phyloP scores from a whole-genome alignment of 2,329 filamentous ascomycete species.

The Aspergillus glaucus region DNA sequence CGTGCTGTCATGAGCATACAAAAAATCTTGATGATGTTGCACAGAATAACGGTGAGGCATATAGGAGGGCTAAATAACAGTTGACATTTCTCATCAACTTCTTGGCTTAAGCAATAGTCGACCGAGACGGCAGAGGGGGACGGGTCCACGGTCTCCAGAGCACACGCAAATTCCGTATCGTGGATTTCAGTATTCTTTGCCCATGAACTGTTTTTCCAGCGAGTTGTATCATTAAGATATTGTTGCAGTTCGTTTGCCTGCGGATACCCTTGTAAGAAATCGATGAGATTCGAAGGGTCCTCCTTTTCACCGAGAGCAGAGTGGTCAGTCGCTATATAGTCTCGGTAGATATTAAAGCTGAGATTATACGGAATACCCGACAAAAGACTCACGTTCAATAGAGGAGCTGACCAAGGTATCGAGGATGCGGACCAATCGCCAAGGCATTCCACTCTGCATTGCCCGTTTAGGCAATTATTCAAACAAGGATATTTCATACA shows the following conservation, averaged over 20 bases:
- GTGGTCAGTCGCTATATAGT: too few relatives aligned
- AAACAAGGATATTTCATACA: too few relatives aligned
- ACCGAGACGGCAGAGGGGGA: neutral
- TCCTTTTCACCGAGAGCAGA: neutral
- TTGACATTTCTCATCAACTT: constrained; percentile 5
- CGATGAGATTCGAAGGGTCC: neutral
- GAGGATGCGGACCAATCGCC: neutral
- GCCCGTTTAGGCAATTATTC: neutral
- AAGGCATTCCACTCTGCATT: neutral
- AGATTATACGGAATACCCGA: neutral
- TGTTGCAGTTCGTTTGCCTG: neutral
- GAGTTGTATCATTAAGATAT: neutral
- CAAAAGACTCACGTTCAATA: neutral
- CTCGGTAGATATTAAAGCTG: neutral
- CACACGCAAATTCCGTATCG: neutral
- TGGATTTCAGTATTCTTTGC: neutral
- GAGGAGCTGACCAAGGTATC: neutral
- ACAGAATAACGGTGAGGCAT: constrained; percentile 5
- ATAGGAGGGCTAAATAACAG: constrained; percentile 8
- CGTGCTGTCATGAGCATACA: constrained; percentile 10
- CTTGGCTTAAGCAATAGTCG: constrained; percentile 1
- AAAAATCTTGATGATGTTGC: constrained; percentile 7
- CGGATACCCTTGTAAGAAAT: neutral
- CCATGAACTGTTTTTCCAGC: neutral
- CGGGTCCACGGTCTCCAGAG: neutral